Percentiles rank a stretch among this genome's conserved stretches.
These are phyloP conservation scores for Cladobotryum protrusum DNA, from an alignment of 2,329 filamentous ascomycete genomes.

Conservation along the genomic window DNA sequence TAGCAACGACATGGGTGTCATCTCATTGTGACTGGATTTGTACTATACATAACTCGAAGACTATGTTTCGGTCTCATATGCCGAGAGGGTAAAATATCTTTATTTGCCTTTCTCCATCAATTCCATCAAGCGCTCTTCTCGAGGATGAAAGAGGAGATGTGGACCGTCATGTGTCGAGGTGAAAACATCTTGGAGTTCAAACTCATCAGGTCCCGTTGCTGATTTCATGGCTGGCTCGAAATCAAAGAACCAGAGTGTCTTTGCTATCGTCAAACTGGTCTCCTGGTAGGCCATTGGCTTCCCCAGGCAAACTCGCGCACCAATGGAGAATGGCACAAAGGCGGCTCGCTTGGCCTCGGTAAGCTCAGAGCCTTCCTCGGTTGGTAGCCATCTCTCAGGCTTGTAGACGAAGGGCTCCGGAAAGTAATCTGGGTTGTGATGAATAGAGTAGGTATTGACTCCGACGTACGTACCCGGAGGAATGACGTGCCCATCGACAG, in stretches of 20 bases:
- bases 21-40: no score
- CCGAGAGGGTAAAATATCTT: no score
- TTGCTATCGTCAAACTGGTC: neutral
- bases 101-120: no score
- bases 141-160: no score
- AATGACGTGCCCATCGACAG: slow-evolving; percentile 8
- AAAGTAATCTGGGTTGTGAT: slow-evolving; percentile 7
- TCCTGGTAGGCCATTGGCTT: neutral
- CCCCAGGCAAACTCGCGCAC: neutral
- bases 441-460: neutral
- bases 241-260: neutral
- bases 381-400: slow-evolving; percentile 7
- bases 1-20: no score
- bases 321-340: neutral
- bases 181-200: no score
- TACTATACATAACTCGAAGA: no score
- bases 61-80: no score
- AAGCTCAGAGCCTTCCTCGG: neutral
- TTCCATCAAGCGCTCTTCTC: no score
- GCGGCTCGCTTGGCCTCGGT: neutral
- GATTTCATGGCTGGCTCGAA: neutral
- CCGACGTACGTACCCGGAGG: neutral
- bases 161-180: no score
- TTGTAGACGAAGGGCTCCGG: neutral
- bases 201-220: no score